Percentiles rank a stretch among this genome's conserved stretches.
Evolutionary conservation across 2,329 filamentous ascomycete species (phyloP).

Genomic region (Diaporthe batatas): DNA sequence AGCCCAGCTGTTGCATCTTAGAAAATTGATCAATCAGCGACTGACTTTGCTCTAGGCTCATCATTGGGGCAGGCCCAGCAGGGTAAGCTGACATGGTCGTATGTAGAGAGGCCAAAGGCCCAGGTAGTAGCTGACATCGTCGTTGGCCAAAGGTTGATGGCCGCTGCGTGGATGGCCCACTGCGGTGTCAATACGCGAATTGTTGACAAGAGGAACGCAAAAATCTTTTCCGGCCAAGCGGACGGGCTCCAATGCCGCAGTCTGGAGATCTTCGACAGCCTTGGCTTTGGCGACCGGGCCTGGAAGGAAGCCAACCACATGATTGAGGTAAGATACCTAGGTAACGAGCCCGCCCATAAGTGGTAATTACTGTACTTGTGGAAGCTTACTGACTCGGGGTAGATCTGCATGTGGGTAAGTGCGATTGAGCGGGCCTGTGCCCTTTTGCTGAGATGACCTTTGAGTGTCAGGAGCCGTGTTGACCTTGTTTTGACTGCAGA

Average conservation of each 20-base stretch:
- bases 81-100: conserved; percentile 44
- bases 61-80: conserved; percentile 50
- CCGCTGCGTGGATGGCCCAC: conserved; percentile 58
- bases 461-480: background rate
- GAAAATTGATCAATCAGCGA: background rate
- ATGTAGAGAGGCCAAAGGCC: conserved; percentile 17
- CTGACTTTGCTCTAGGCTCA: conserved; percentile 40
- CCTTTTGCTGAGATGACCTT: background rate
- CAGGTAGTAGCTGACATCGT: background rate
- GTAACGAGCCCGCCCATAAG: conserved; percentile 20
- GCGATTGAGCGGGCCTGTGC: background rate
- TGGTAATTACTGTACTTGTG: background rate
- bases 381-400: background rate
- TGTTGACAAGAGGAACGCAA: conserved; percentile 58
- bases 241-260: conserved; percentile 72
- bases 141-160: conserved; percentile 53
- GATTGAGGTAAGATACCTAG: conserved; percentile 65
- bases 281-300: conserved; percentile 74
- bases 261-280: conserved; percentile 80
- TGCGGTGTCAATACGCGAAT: conserved; percentile 58
- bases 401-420: conserved; percentile 51
- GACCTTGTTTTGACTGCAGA: conserved; percentile 62
- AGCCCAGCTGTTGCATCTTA: background rate
- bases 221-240: conserved; percentile 59
- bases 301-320: conserved; percentile 78